Evolutionary conservation across 805 yeast species (phyloP).

Genomic region (Teunomyces lycoperdinae): DNA sequence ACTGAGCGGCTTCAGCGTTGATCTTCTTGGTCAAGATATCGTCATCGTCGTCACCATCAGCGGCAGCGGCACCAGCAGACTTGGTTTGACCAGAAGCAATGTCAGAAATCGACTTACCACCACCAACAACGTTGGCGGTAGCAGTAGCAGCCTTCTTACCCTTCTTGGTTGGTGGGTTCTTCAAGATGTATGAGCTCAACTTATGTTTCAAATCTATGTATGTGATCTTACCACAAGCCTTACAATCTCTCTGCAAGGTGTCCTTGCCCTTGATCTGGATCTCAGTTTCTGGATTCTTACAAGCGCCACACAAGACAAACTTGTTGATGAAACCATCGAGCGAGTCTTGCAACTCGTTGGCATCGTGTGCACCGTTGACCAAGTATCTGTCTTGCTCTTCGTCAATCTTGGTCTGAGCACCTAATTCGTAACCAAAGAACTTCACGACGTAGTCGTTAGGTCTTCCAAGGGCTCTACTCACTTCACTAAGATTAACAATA

Average conservation of each 20-base stretch:
- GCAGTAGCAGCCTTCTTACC: constrained; percentile 75
- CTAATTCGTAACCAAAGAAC: constrained; percentile 93
- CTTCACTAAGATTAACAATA: constrained; percentile 84
- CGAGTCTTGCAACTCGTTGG: constrained; percentile 85
- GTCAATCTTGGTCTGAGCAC: constrained; percentile 88
- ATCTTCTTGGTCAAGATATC: constrained; percentile 75
- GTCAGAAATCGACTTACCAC: constrained; percentile 77
- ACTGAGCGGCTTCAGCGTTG: constrained; percentile 77
- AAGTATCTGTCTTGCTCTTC: constrained; percentile 82
- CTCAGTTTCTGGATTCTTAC: constrained; percentile 98
- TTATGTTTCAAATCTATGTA: constrained; percentile 82
- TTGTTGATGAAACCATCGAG: constrained; percentile 91
- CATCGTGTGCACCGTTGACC: constrained; percentile 93
- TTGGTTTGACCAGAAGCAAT: constrained; percentile 54
- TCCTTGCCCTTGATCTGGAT: constrained; percentile 75
- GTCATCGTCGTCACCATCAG: constrained; percentile 52
- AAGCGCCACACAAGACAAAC: constrained; percentile 89
- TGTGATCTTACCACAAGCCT: constrained; percentile 94
- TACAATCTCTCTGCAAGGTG: constrained; percentile 84
- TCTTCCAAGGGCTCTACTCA: constrained; percentile 90
- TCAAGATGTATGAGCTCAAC: constrained; percentile 79
- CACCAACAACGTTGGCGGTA: constrained; percentile 86
- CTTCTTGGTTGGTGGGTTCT: constrained; percentile 75
- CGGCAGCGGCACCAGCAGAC: constrained; percentile 28
- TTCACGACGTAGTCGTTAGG: constrained; percentile 91